A percentile compares a stretch with the other conserved stretches of the same genome.
Conservation (phyloP, 2,329 filamentous ascomycete genomes). For the Talaromyces albobiverticillius region DNA sequence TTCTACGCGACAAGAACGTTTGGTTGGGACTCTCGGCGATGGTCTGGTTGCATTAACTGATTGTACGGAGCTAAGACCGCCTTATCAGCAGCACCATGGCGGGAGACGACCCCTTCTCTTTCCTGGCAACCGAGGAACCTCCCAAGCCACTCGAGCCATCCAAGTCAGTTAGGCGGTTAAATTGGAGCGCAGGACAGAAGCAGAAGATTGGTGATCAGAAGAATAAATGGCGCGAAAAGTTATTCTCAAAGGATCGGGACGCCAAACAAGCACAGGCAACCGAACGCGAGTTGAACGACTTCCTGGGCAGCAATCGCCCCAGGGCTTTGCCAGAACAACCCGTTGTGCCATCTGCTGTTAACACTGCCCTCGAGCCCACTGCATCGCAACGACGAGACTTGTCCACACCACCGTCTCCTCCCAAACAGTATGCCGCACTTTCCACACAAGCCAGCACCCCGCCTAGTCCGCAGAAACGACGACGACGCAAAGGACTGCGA, state of each 20-base stretch:
- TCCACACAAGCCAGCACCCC: neutral
- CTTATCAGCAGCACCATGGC: constrained; percentile 25
- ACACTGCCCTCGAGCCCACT: neutral
- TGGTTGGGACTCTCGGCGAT: constrained; percentile 1
- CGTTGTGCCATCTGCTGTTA: constrained; percentile 13
- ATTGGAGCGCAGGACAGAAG: constrained; percentile 11
- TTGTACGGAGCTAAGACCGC: constrained; percentile 7
- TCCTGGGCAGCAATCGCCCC: constrained; percentile 54
- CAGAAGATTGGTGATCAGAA: constrained; percentile 23
- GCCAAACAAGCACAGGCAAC: constrained; percentile 33
- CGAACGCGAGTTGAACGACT: constrained; percentile 53
- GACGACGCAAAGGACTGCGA: constrained; percentile 62
- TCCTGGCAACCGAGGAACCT: constrained; percentile 28
- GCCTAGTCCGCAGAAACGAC: constrained; percentile 28
- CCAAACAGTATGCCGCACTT: constrained; percentile 18
- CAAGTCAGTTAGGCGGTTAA: constrained; percentile 13
- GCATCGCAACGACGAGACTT: constrained; percentile 29
- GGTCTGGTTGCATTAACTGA: constrained; percentile 10
- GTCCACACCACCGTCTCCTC: constrained; percentile 18
- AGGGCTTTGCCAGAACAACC: constrained; percentile 20
- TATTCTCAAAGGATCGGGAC: constrained; percentile 41
- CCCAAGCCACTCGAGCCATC: constrained; percentile 25
- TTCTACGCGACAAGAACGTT: neutral
- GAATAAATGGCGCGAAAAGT: constrained; percentile 49
- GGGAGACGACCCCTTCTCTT: constrained; percentile 35